Conservation (phyloP, 305 asterid species). For the Fraxinus sp. region DNA sequence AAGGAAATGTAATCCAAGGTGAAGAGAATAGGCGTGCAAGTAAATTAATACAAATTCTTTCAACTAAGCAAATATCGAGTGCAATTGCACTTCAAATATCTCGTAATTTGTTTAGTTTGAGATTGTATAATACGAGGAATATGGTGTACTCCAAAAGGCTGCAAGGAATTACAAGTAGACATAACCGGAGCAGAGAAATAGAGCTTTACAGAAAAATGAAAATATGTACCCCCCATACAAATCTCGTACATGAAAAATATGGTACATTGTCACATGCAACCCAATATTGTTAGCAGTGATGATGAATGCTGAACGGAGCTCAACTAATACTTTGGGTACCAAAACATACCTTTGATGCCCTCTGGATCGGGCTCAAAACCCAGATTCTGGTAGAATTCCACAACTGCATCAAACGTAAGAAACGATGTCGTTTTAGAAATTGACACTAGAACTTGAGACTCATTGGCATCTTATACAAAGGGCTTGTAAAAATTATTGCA, state of each 20-base stretch:
- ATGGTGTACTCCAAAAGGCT: neutral
- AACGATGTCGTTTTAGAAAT: constrained; percentile 1
- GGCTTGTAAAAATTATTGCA: neutral
- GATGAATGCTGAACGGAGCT: constrained; percentile 1
- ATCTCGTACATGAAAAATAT: neutral
- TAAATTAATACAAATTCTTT: too few species aligned
- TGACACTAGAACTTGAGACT: neutral
- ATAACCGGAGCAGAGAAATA: neutral
- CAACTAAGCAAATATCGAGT: neutral
- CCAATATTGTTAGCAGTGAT: neutral
- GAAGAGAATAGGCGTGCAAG: too few species aligned
- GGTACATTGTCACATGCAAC: neutral
- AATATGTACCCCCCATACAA: neutral
- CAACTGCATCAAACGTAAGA: constrained; percentile 57
- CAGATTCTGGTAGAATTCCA: constrained; percentile 79
- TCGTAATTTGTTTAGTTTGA: neutral
- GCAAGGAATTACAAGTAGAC: neutral
- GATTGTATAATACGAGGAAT: neutral
- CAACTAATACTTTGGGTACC: constrained; percentile 80
- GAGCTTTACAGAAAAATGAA: neutral
- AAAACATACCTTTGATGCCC: constrained; percentile 99
- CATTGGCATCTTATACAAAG: neutral
- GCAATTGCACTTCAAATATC: neutral
- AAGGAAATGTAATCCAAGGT: too few species aligned
- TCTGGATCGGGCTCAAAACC: constrained; percentile 95